These are phyloP conservation scores for Cercospora sp. DNA, from an alignment of 2,329 filamentous ascomycete genomes.

Conservation along the genomic window DNA sequence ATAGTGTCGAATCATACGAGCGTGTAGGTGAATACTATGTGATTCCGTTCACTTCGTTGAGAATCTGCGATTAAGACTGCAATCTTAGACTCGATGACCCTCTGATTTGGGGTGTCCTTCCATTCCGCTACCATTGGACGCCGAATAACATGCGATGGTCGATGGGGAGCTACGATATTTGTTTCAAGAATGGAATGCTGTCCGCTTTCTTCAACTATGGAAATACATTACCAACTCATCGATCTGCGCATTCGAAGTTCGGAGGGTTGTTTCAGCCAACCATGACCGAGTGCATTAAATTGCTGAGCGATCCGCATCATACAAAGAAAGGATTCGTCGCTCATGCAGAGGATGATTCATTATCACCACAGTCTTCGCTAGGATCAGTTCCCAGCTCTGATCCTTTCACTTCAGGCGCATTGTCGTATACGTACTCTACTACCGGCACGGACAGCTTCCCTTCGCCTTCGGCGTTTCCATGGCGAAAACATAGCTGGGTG, in stretches of 20 bases:
- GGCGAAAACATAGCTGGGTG: conserved; percentile 76
- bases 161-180: conserved; percentile 91
- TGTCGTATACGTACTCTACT: conserved; percentile 62
- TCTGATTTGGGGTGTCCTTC: conserved; percentile 86
- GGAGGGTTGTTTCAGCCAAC: conserved; percentile 91
- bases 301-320: conserved; percentile 62
- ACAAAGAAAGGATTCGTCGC: not conserved
- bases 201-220: conserved; percentile 83
- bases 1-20: conserved; percentile 59
- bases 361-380: conserved; percentile 8
- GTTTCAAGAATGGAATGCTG: conserved; percentile 78
- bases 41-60: not conserved
- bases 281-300: conserved; percentile 78
- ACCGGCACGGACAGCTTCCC: conserved; percentile 65
- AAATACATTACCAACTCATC: conserved; percentile 87
- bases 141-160: conserved; percentile 81
- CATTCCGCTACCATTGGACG: conserved; percentile 69
- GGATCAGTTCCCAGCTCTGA: conserved; percentile 46
- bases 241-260: conserved; percentile 70
- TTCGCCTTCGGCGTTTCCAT: conserved; percentile 69
- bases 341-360: not conserved
- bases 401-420: conserved; percentile 56
- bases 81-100: conserved; percentile 80
- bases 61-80: not conserved
- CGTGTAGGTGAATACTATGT: not conserved